Evolutionary conservation across 2,329 filamentous ascomycete genomes (phyloP), one percentile per base, ranked within the genome.

Genomic region (Ophiostoma quercus): DNA sequence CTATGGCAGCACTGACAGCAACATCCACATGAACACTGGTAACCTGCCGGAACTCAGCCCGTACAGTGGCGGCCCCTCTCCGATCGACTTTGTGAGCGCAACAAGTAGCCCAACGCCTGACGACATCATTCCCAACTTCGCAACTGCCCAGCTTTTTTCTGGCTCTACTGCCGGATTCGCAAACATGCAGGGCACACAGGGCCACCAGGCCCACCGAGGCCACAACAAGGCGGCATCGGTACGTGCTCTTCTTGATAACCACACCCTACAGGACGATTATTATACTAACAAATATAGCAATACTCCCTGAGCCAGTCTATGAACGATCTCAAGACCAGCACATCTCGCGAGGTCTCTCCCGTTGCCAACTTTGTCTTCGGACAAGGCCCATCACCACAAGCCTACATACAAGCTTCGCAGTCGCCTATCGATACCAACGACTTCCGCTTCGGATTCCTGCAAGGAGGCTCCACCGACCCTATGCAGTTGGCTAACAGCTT

Each of bases 261-360:
- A 57, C 22, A 57, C n/a, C 19, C n/a, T 57, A 51, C 22, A 57
- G 7, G 1, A n/a, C 41, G 12, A 43, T 1, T 67, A 39, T 66
- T 68, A 67, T 71, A 62, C 57, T 62, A 19, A 62, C 39, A 39
- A 60, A 25, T 2, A 8, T 73, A 87, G 84, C 84, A 85, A 79
- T 81, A 83, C 72, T 84, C 84, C 0, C 76, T 83, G 34, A 82
- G 80, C 39, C 84, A 83, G 67, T 82, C 82, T n/a, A 81, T 84
- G 78, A 82, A 82, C 72, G 83, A 82, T 34, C 74, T 82, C 8
- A 82, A 81, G 72, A 82, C 81, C 60, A 77, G 78, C 39, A 78
- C 77, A 34, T 87, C 85, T 1, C 79, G 84, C 72, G 86, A 87
- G 74, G 79, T 82, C 25, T 88, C 86, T 1, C 86, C 86, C 14